These are phyloP conservation scores for Phytopythium mirpurense DNA, from an alignment of 352 stramenopile species.

Conservation along the genomic window DNA sequence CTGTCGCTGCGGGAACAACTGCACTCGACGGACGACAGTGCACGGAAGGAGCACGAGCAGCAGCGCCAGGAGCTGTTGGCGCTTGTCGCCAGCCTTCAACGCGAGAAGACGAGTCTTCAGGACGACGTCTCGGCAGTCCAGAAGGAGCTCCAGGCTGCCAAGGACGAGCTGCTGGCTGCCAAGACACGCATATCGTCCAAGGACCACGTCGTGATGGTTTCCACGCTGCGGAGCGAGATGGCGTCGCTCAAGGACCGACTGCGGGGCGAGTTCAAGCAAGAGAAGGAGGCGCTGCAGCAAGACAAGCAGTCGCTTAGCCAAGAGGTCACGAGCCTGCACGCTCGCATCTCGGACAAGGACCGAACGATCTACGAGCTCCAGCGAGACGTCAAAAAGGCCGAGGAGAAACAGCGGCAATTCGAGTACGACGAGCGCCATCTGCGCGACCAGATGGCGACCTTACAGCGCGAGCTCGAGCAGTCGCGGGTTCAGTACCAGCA, in stretches of 20 bases:
- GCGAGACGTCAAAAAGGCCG: conserved; percentile 27
- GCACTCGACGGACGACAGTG: conserved; percentile 37
- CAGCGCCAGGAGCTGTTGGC: conserved; percentile 40
- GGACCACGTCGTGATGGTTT: conserved; percentile 49
- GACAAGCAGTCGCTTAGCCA: conserved; percentile 35
- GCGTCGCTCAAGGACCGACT: conserved; percentile 50
- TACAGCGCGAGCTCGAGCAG: conserved; percentile 36
- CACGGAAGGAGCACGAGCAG: conserved; percentile 32
- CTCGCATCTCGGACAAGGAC: conserved; percentile 44
- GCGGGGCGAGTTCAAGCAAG: conserved; percentile 55
- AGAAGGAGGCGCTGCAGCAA: conserved; percentile 36
- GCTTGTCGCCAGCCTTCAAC: conserved; percentile 33
- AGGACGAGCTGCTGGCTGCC: conserved; percentile 24
- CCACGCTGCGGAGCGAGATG: conserved; percentile 60
- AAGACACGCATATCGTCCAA: conserved; percentile 39
- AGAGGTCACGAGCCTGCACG: conserved; percentile 33
- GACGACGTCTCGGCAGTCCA: conserved; percentile 16
- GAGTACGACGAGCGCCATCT: conserved; percentile 37
- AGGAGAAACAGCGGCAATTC: conserved; percentile 36
- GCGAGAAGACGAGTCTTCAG: conserved; percentile 32
- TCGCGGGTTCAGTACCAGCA: conserved; percentile 48
- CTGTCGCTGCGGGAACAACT: conserved; percentile 42
- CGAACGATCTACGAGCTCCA: conserved; percentile 32
- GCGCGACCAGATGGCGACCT: conserved; percentile 24
- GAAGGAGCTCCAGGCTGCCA: conserved; percentile 20